Percentiles rank a stretch among this genome's conserved stretches.
phyloP scores from a whole-genome alignment of 148 eudicot species.

The Polygonum aviculare region DNA sequence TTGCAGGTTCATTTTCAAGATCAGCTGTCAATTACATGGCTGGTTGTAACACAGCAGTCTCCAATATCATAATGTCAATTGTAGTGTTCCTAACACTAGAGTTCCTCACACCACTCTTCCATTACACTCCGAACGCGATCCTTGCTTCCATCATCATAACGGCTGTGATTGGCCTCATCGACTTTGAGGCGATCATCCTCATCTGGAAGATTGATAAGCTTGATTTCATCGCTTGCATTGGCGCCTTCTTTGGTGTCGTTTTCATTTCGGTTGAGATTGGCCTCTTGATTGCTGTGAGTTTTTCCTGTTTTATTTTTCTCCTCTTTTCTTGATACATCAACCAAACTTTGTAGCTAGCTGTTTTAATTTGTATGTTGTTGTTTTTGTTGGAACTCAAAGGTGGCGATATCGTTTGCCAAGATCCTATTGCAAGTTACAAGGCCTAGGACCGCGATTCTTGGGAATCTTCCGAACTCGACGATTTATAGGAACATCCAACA shows the following conservation, averaged over 20 bases:
- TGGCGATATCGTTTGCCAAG: constrained; percentile 72
- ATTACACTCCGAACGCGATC: constrained; percentile 58
- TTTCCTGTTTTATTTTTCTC: neutral
- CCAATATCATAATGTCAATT: constrained; percentile 60
- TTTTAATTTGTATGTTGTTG: too few species aligned
- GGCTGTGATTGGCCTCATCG: constrained; percentile 59
- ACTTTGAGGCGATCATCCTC: constrained; percentile 37
- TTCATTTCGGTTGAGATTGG: constrained; percentile 55
- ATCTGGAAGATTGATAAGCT: constrained; percentile 64
- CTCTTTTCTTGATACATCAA: neutral
- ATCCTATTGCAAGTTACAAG: constrained; percentile 84
- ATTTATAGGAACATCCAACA: constrained; percentile 71
- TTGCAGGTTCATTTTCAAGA: constrained; percentile 62
- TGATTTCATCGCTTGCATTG: constrained; percentile 62
- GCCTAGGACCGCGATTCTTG: constrained; percentile 71
- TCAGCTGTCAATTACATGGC: constrained; percentile 68
- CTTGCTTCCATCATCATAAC: constrained; percentile 67
- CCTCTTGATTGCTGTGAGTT: constrained; percentile 49
- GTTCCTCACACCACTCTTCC: constrained; percentile 60
- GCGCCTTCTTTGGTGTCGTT: constrained; percentile 70
- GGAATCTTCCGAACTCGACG: constrained; percentile 64
- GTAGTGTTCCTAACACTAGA: constrained; percentile 40
- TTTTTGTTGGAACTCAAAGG: constrained; percentile 24
- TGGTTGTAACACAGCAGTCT: constrained; percentile 62
- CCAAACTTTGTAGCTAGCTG: too few species aligned